Evolutionary conservation across 305 asterid species (phyloP).

Genomic region (Fraxinus nigra): DNA sequence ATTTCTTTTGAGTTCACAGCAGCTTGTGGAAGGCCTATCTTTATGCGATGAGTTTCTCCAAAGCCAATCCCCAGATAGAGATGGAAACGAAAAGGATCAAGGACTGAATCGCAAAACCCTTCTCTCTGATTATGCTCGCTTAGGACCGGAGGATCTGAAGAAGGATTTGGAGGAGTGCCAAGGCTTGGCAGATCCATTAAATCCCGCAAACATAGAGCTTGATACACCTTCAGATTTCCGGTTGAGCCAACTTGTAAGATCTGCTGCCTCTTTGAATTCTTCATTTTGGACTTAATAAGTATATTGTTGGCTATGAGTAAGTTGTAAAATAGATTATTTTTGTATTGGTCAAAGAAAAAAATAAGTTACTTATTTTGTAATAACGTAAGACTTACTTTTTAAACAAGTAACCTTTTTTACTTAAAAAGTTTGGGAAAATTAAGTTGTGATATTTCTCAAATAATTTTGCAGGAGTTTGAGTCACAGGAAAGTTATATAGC

Average conservation of each 20-base stretch:
- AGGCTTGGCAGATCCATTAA: conserved; percentile 49
- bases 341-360: neutral
- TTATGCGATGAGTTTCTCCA: conserved; percentile 71
- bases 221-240: conserved; percentile 79
- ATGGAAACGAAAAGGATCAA: conserved; percentile 34
- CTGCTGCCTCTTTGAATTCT: neutral
- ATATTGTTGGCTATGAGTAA: neutral
- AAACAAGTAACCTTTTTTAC: neutral
- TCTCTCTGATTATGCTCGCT: conserved; percentile 61
- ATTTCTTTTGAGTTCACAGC: conserved; percentile 69
- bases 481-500: conserved; percentile 86
- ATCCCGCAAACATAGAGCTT: conserved; percentile 53
- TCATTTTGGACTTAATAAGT: neutral
- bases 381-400: neutral
- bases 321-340: neutral
- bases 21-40: conserved; percentile 82
- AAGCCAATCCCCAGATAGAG: conserved; percentile 86
- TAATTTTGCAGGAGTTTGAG: conserved; percentile 62
- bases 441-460: neutral
- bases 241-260: conserved; percentile 73
- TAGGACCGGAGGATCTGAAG: conserved; percentile 68
- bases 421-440: neutral
- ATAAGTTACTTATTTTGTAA: neutral
- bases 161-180: conserved; percentile 80
- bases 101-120: conserved; percentile 39